Evolutionary conservation across 257 asterid species (phyloP).

Genomic region (Ehretia macrophylla): DNA sequence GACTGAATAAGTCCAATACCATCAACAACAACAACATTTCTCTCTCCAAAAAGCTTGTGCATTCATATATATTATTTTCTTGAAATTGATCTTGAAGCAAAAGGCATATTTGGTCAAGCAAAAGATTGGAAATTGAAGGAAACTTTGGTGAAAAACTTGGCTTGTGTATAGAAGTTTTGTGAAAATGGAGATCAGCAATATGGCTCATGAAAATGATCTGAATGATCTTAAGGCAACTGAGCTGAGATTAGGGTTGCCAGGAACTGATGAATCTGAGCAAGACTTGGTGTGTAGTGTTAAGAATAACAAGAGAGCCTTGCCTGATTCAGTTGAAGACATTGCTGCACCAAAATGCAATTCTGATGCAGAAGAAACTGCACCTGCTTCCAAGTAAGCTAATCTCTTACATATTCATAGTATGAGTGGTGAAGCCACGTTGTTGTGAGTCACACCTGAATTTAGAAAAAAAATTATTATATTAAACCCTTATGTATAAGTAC

Average conservation of each 20-base stretch:
- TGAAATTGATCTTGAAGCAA: constrained; percentile 2
- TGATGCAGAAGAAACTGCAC: constrained; percentile 35
- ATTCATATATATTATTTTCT: too few species aligned
- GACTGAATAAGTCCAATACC: neutral
- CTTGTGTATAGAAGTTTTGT: constrained; percentile 11
- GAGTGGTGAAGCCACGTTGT: too few species aligned
- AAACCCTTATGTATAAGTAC: neutral
- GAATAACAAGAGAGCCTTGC: constrained; percentile 46
- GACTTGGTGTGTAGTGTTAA: constrained; percentile 27
- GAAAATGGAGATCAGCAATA: neutral
- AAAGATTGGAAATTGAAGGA: neutral
- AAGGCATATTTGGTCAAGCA: neutral
- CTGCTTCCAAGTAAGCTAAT: constrained; percentile 57
- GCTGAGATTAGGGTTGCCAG: constrained; percentile 76
- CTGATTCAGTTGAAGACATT: constrained; percentile 25
- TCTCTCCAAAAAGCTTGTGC: neutral
- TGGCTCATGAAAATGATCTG: constrained; percentile 29
- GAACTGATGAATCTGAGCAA: constrained; percentile 37
- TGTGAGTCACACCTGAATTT: neutral
- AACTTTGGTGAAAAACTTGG: neutral
- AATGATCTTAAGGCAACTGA: constrained; percentile 79
- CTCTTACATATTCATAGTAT: neutral
- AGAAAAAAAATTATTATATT: neutral
- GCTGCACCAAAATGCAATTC: constrained; percentile 14
- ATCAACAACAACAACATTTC: neutral